Base-by-base conservation (phyloP, 345 rosid genomes). In the Trapa bicornis region DNA sequence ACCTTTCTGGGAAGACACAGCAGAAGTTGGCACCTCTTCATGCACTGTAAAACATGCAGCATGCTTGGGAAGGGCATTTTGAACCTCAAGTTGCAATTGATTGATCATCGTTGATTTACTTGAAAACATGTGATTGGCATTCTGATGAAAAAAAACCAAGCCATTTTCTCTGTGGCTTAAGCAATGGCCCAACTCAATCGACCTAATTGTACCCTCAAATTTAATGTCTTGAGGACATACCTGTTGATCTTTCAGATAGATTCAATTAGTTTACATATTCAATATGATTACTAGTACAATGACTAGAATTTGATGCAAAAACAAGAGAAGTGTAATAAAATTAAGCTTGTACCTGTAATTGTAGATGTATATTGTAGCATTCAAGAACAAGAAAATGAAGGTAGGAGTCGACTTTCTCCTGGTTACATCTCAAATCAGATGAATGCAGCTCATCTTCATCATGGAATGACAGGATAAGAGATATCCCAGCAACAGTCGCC, bases 361-460 rank as follows among this genome's bases (percentile, higher is more conserved):
- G 73, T 75, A 88, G 78, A 67, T 75, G 74, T 33, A 87, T 78
- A 67, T 80, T 82, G 71, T 78, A 74, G 79, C 87, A 86, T 74
- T 91, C 89, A 48, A 83, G 87, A 75, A 78, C 92, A 75, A 89
- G 72, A 86, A 79, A 82, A 80, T 87, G 91, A 74, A 73, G 74
- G 67, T 67, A 60, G 7, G 79, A 67, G 72, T 71, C 75, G 75
- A 33, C 66, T 54, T 65, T 68, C 68, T 61, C 79, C 69, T 68
- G 73, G 65, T 73, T 72, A 74, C 79, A 65, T 38, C 70, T 61
- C 68, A 65, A 53, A 67, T 74, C 72, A 65, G 45, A 66, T 45
- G 29, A 35, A 68, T 65, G 63, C 39, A 73, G 74, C 68, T 68
- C 69, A 57, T 70, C 75, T 73, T 85, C 95, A 78, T 91, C 96